A percentile compares a stretch with the other conserved stretches of the same genome.
Conservation (phyloP, 352 stramenopile genomes). For the Hyaloperonospora brassicae region DNA sequence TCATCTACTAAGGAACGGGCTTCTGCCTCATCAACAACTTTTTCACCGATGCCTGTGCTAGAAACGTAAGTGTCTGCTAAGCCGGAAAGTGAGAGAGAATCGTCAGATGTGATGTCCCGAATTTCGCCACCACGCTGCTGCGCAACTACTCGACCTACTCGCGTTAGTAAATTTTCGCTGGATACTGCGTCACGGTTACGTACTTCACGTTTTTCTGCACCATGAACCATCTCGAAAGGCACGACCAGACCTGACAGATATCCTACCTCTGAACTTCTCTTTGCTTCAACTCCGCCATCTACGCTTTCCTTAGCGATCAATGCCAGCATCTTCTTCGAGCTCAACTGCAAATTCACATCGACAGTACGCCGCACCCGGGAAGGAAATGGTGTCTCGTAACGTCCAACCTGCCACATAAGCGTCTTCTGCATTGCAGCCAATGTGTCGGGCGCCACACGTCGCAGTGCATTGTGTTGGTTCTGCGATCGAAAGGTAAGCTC, state of each 20-base stretch:
- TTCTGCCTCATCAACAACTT: slow-evolving; percentile 5
- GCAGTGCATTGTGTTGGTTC: slow-evolving; percentile 39
- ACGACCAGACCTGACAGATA: slow-evolving; percentile 21
- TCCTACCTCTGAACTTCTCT: neutral
- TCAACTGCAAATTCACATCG: slow-evolving; percentile 38
- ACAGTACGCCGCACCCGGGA: slow-evolving; percentile 47
- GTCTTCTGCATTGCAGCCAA: slow-evolving; percentile 25
- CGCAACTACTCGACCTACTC: slow-evolving; percentile 63
- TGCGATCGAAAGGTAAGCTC: slow-evolving; percentile 68
- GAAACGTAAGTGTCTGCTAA: slow-evolving; percentile 23
- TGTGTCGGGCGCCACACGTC: slow-evolving; percentile 21
- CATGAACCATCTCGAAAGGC: slow-evolving; percentile 36
- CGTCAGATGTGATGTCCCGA: slow-evolving; percentile 64
- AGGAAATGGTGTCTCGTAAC: slow-evolving; percentile 63
- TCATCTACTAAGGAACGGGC: slow-evolving; percentile 4
- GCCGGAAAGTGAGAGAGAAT: slow-evolving; percentile 18
- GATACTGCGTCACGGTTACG: slow-evolving; percentile 16
- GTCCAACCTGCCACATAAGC: slow-evolving; percentile 40
- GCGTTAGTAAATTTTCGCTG: slow-evolving; percentile 44
- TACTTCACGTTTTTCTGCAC: slow-evolving; percentile 16
- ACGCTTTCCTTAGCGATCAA: slow-evolving; percentile 3
- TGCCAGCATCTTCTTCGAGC: slow-evolving; percentile 14
- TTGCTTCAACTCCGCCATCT: neutral
- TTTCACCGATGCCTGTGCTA: slow-evolving; percentile 11
- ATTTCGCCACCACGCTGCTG: slow-evolving; percentile 71